Percentiles rank a stretch among this genome's conserved stretches.
Evolutionary conservation across 2,329 filamentous ascomycete species (phyloP).

Genomic region (Sporothrix dimorphospora): DNA sequence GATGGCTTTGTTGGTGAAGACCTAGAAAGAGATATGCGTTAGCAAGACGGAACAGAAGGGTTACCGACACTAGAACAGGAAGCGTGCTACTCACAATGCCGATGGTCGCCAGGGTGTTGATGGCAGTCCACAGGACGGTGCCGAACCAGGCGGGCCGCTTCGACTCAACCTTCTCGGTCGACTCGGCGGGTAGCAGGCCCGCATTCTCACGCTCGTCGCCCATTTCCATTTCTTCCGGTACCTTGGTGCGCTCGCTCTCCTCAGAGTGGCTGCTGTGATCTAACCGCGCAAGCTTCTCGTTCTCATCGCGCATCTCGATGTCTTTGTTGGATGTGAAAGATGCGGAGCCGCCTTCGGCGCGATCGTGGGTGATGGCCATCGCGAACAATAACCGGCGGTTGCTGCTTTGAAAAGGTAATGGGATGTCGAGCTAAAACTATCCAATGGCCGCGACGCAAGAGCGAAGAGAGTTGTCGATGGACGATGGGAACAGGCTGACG

Average conservation of each 20-base stretch:
- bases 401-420: too few species aligned
- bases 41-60: neutral
- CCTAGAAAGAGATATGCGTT: slow-evolving; percentile 44
- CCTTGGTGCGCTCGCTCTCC: slow-evolving; percentile 40
- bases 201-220: slow-evolving; percentile 47
- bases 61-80: too few species aligned
- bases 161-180: slow-evolving; percentile 42
- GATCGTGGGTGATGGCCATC: slow-evolving; percentile 37
- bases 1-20: slow-evolving; percentile 72
- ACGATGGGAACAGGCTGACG: neutral
- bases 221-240: slow-evolving; percentile 44
- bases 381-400: neutral
- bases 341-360: slow-evolving; percentile 41
- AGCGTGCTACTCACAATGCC: slow-evolving; percentile 55
- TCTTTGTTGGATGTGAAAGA: slow-evolving; percentile 39
- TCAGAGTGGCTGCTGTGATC: slow-evolving; percentile 38
- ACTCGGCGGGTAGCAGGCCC: slow-evolving; percentile 44
- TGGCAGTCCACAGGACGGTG: slow-evolving; percentile 58
- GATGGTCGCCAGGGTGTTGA: slow-evolving; percentile 66
- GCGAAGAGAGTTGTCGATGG: neutral
- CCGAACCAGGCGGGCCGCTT: slow-evolving; percentile 43
- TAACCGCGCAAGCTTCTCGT: slow-evolving; percentile 40
- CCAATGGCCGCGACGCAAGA: neutral
- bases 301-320: slow-evolving; percentile 38
- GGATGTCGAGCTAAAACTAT: neutral